Base-by-base conservation (phyloP, 306 rosid species). In the Castanea sativa region DNA sequence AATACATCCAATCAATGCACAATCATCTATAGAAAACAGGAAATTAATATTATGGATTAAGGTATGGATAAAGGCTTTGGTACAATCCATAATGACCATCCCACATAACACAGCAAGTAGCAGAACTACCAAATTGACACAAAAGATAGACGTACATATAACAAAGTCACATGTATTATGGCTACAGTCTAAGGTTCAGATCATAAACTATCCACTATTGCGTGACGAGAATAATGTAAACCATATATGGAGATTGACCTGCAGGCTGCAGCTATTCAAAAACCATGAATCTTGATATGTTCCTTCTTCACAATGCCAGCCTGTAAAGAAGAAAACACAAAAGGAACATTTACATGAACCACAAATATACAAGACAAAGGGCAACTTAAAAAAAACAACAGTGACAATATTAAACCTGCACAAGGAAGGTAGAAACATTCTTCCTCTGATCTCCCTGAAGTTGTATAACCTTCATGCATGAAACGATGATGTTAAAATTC, bases 401-500 rank as follows among this genome's bases (percentile, higher is more conserved):
- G 6, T 59, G 19, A 73, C 63, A 20, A 56, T 73, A 45, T 63
- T 69, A 52, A 59, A 88, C 91, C 85, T 88, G 91, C 81, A 85
- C 91, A 81, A 88, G 91, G 80, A 88, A 88, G 67, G 91, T 83
- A 59, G 89, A 85, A 69, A 83, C 87, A 74, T 88, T 88, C 81
- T 88, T 88, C 51, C 91, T 76, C 79, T 88, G 91, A 85, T 88
- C 91, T 49, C 91, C 91, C 86, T 88, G 91, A 78, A 88, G 91
- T 57, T 88, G 91, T 81, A 88, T 88, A 72, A 88, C 91, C 91
- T 85, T 79, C 57, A 83, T 71, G 52, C 81, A 84, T 25, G 65
- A 43, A 73, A 23, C 16, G 75, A 9, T 32, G 52, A 80, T 27
- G 56, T 43, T 74, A 70, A 77, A 53, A 77, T 60, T 80, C 58